Base-by-base conservation (phyloP, 1,284 basidiomycete species). In the Apiotrichum montevideense region DNA sequence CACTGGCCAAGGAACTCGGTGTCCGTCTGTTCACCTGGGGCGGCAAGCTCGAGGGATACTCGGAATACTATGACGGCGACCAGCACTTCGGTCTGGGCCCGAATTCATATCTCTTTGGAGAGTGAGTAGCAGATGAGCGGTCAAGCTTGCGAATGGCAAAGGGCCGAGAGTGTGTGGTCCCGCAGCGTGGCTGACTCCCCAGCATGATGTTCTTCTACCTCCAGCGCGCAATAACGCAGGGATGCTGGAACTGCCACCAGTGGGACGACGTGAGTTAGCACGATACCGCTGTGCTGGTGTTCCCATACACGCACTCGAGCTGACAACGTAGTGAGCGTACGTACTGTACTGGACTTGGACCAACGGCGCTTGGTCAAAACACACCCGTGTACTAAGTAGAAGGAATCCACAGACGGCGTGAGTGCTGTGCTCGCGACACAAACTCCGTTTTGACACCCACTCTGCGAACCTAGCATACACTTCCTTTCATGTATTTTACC, bases 181-280 rank as follows among this genome's bases (percentile, higher is more conserved):
- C 15, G 15, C n/a, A 9, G 41, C 14, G 7, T 32, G 13, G 14
- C 48, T 32, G 5, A 32, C 15, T 43, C 42, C 37, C 35, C 39
- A 63, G 64, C 46, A 67, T 67, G 64, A 58, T 59, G 29, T 56
- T 67, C 39, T 65, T 65, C 56, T 67, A 67, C 51, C 58, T 67
- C 37, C 54, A 51, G 14, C 63, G 56, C 39, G 63, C 64, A 3
- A 43, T 52, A 5, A 58, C 55, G 5, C 52, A 57, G 1, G 62
- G 60, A 5, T 66, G 64, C 53, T 66, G 64, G 64, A 33, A 21
- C 4, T 66, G 64, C 43, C 57, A 52, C 44, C 42, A 51, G 44
- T 41, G 43, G 49, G 54, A 54, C 29, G 40, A 54, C n/a, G 53
- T 54, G 40, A 47, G 53, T 35, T 29, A 29, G 29, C 29, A 29